These are phyloP conservation scores for Dendrobium nobile DNA, from an alignment of 106 monocot genomes.

Conservation along the genomic window DNA sequence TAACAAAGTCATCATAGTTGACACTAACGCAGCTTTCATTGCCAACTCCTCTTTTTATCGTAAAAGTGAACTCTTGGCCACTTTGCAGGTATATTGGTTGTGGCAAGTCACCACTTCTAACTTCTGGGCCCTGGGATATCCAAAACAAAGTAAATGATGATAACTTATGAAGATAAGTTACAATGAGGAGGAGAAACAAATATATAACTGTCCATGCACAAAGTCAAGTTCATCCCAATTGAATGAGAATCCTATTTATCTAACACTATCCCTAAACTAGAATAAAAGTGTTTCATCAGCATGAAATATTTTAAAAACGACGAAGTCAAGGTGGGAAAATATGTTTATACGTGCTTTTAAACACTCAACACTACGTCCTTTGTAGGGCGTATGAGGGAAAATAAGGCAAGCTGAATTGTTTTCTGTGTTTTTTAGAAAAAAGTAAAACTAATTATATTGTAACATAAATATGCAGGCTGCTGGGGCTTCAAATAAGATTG, in stretches of 20 bases:
- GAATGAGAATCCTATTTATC: background rate
- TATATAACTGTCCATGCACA: background rate
- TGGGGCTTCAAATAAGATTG: background rate
- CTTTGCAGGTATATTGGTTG: constrained; percentile 56
- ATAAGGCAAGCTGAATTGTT: background rate
- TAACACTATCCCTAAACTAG: background rate
- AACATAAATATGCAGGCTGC: background rate
- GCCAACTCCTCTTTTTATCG: constrained; percentile 88
- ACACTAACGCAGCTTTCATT: constrained; percentile 91
- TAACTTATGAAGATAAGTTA: background rate
- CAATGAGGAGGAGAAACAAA: background rate
- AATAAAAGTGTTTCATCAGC: background rate
- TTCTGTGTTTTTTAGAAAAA: background rate
- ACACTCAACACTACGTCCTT: background rate
- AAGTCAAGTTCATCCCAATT: background rate
- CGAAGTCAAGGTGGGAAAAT: background rate
- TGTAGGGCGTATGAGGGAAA: background rate
- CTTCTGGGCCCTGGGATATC: constrained; percentile 81
- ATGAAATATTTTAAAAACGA: background rate
- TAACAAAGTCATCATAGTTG: constrained; percentile 97
- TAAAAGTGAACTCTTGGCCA: constrained; percentile 91
- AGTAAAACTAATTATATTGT: background rate
- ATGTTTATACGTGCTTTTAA: background rate
- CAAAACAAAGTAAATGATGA: constrained; percentile 3
- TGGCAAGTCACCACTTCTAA: constrained; percentile 97